Evolutionary conservation across 2,329 filamentous ascomycete species (phyloP).

Genomic region (Aspergillus japonicus): DNA sequence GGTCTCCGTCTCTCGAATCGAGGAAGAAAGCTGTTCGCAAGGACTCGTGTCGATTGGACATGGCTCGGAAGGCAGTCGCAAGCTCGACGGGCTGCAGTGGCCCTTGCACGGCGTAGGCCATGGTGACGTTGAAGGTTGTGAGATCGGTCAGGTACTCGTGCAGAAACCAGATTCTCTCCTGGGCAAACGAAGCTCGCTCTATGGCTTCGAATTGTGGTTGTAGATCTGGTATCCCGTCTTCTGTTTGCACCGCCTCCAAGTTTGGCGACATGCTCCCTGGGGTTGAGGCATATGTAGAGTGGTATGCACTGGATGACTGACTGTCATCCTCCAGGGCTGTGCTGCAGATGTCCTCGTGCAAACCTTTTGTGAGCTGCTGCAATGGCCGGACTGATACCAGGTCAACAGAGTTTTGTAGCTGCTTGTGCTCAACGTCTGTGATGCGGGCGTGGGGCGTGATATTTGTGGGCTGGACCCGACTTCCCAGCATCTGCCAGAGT

Average conservation of each 20-base stretch:
- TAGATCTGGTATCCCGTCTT: not conserved
- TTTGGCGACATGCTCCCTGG: not conserved
- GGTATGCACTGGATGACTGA: not conserved
- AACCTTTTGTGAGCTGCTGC: too few species aligned
- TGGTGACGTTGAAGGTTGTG: not conserved
- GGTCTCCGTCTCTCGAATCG: not conserved
- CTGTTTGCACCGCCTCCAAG: not conserved
- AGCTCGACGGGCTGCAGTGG: not conserved
- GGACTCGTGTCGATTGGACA: not conserved
- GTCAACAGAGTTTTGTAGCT: too few species aligned
- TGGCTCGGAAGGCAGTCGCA: not conserved
- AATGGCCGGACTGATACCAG: too few species aligned
- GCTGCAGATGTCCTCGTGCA: too few species aligned
- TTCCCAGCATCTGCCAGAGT: too few species aligned
- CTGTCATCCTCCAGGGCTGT: too few species aligned
- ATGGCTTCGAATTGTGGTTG: not conserved
- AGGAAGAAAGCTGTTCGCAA: not conserved
- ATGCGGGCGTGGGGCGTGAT: too few species aligned
- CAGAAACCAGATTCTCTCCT: conserved; percentile 3
- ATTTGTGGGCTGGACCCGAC: too few species aligned
- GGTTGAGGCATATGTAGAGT: not conserved
- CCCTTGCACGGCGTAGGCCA: not conserved
- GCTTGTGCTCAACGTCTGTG: too few species aligned
- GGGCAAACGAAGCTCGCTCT: not conserved
- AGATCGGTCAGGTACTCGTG: not conserved